phyloP scores from a whole-genome alignment of 768 basidiomycete genomes.

The Suillus plorans region DNA sequence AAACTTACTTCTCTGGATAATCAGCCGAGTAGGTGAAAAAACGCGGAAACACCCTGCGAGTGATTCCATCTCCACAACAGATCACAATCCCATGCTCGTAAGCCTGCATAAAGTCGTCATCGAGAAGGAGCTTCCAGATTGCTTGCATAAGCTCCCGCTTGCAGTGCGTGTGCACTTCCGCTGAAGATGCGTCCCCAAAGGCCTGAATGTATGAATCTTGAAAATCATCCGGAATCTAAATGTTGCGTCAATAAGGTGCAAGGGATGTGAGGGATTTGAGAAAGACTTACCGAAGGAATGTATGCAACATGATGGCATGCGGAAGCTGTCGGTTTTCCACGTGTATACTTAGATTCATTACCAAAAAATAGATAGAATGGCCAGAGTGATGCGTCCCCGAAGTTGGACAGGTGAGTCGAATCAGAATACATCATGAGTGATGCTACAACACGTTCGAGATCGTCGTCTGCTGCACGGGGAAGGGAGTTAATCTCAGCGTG shows the following conservation, averaged over 20 bases:
- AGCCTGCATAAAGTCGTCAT: no score
- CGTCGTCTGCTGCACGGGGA: slow-evolving; percentile 11
- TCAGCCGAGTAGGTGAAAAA: slow-evolving; percentile 22
- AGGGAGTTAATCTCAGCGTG: slow-evolving; percentile 7
- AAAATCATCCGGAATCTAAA: slow-evolving; percentile 5
- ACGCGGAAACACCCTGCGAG: no score
- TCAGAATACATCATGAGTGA: slow-evolving; percentile 25
- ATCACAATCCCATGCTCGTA: no score
- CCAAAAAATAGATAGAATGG: slow-evolving; percentile 18
- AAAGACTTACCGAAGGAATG: slow-evolving; percentile 8
- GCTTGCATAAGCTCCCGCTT: no score
- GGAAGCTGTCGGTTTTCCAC: slow-evolving; percentile 9
- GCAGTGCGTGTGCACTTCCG: no score
- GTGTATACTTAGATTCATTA: slow-evolving; percentile 17
- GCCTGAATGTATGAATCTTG: slow-evolving; percentile 10
- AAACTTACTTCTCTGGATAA: slow-evolving; percentile 20
- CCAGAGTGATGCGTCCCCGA: slow-evolving; percentile 14
- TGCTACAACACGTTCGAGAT: slow-evolving; percentile 16
- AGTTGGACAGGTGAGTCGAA: slow-evolving; percentile 22
- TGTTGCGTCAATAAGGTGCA: no score
- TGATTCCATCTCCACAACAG: no score
- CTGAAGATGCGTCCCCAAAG: no score
- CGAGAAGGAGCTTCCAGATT: no score
- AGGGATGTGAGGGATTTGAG: not conserved
- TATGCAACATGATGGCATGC: slow-evolving; percentile 17